A percentile compares a stretch with the other conserved stretches of the same genome.
Conservation (phyloP, 495 filamentous ascomycete species). For the Xylaria castorea region DNA sequence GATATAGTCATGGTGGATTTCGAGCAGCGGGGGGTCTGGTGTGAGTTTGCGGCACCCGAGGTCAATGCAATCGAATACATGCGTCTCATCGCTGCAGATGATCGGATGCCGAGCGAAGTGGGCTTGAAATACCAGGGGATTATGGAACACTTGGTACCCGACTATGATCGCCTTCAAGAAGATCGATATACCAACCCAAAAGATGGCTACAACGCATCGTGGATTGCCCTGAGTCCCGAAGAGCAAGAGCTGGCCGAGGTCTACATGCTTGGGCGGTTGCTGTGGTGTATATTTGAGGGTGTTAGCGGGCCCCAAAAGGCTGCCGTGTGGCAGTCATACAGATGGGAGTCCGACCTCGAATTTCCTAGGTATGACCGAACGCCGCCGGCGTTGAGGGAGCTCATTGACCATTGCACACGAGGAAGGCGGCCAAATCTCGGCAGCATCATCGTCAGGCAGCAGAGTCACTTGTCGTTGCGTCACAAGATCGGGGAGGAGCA, state of each 20-base stretch:
- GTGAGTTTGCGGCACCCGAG: conserved; percentile 57
- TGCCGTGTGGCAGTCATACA: conserved; percentile 57
- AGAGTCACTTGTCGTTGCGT: conserved; percentile 48
- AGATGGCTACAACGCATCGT: conserved; percentile 54
- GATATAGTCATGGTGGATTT: conserved; percentile 59
- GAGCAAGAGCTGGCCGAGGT: conserved; percentile 58
- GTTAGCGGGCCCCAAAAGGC: conserved; percentile 53
- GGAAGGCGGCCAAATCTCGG: conserved; percentile 48
- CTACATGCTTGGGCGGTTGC: conserved; percentile 58
- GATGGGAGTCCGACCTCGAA: conserved; percentile 54
- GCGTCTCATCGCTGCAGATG: conserved; percentile 47
- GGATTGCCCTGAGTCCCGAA: conserved; percentile 47
- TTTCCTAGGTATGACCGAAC: conserved; percentile 52
- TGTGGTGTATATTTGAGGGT: conserved; percentile 62
- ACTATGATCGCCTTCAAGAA: conserved; percentile 45
- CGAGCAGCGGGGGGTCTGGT: conserved; percentile 60
- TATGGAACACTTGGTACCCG: conserved; percentile 46
- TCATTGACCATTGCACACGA: conserved; percentile 54
- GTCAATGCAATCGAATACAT: conserved; percentile 56
- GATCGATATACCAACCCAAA: conserved; percentile 47
- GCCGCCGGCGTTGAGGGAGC: conserved; percentile 43
- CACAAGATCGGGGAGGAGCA: conserved; percentile 30
- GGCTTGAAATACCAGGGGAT: conserved; percentile 42
- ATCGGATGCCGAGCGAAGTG: conserved; percentile 41
- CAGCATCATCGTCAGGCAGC: conserved; percentile 43